Evolutionary conservation across 257 asterid species (phyloP), one percentile per base, ranked within the genome.

Genomic region (Plantago elongata): DNA sequence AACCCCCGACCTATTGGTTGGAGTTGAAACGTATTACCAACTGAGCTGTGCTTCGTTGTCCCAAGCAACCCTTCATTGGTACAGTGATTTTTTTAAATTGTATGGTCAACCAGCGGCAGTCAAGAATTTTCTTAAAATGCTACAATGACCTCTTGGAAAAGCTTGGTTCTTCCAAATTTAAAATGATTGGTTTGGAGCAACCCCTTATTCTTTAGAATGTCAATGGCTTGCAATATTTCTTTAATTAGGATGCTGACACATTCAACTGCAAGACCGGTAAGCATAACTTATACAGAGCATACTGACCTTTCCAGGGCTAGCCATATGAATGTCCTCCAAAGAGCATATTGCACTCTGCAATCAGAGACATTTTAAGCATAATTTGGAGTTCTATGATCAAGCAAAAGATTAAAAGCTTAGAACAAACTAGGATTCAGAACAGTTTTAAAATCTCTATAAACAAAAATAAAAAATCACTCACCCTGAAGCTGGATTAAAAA

Each of bases 271-370:
- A 50, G 34, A 61, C 38, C 15, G 11, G 69, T 54, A 69, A 51
- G 49, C 52, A 56, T 58, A 48, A n/a, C 37, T 56, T 60, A 51
- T 27, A 66, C 52, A 44, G 45, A 38, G 11, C 62, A 51, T 38
- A 72, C 89, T 76, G 61, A 92, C 99, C 99, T 83, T 93, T 75
- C 87, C 94, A 37, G 86, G 84, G 78, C 78, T 87, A 14, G 81
- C 77, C 66, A 77, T 60, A 66, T 69, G 66, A 62, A 74, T 78
- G 51, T 93, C 99, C 69, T 85, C 89, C 75, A 93, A 76, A 60
- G 99, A 89, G 70, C 96, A 87, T 71, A 93, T 93, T 15, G 95
- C 99, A 74, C 82, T 56, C 99, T 93, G 94, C 81, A 78, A 81
- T 56, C 73, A 68, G 65, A 83, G 68, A 75, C 17, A 40, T 44